phyloP scores from a whole-genome alignment of 345 rosid species.

The Linum lewisii region DNA sequence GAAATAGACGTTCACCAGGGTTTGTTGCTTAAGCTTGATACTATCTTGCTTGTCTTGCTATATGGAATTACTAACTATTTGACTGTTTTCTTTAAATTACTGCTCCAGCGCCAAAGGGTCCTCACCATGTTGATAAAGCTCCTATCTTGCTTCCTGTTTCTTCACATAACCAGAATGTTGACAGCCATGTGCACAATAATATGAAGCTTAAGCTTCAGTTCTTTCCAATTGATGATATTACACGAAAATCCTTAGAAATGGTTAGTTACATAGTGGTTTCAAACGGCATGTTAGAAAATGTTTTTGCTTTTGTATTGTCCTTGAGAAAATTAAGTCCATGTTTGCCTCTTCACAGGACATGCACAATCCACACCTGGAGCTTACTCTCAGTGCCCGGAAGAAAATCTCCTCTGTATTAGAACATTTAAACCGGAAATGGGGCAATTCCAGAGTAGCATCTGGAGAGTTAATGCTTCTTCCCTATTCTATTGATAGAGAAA shows the following conservation, averaged over 20 bases:
- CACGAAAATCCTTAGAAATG: conserved; percentile 79
- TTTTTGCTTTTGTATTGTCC: conserved; percentile 6
- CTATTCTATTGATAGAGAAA: conserved; percentile 54
- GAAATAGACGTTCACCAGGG: conserved; percentile 43
- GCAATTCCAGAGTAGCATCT: conserved; percentile 62
- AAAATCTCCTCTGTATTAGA: conserved; percentile 92
- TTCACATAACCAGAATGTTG: conserved; percentile 40
- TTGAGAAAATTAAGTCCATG: conserved; percentile 5
- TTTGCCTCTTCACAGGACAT: conserved; percentile 58
- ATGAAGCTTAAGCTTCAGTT: conserved; percentile 88
- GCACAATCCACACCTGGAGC: conserved; percentile 93
- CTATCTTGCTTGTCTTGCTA: conserved; percentile 10
- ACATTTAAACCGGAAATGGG: conserved; percentile 96
- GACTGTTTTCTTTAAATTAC: no score
- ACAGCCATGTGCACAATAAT: conserved; percentile 35
- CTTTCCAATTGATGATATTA: conserved; percentile 87
- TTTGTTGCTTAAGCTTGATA: conserved; percentile 23
- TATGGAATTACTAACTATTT: conserved; percentile 13
- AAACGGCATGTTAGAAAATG: conserved; percentile 11
- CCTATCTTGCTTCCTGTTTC: conserved; percentile 31
- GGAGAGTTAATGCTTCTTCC: conserved; percentile 87
- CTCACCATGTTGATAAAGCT: conserved; percentile 33
- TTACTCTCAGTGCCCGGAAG: conserved; percentile 86
- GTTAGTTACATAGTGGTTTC: conserved; percentile 34
- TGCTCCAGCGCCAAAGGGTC: conserved; percentile 31